Percentiles rank a stretch among this genome's conserved stretches.
Conservation (phyloP, 2,329 filamentous ascomycete genomes). For the Monosporascus sp. region DNA sequence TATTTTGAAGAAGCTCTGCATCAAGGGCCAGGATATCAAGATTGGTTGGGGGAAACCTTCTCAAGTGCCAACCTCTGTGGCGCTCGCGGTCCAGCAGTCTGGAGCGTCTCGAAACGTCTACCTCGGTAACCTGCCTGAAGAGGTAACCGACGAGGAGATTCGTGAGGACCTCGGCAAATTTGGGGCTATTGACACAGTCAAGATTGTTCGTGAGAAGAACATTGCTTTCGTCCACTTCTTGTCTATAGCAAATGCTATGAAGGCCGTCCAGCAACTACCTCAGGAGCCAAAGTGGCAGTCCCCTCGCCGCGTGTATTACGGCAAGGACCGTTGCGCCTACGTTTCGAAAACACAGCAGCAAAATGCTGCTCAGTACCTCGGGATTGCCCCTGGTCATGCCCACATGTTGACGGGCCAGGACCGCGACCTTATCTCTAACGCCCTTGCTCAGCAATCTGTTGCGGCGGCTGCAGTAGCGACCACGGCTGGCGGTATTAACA, state of each 20-base stretch:
- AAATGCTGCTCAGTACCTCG: conserved; percentile 95
- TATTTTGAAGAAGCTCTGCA: conserved; percentile 98
- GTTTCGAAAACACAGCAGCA: conserved; percentile 99
- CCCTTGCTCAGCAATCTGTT: conserved; percentile 93
- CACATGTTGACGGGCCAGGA: conserved; percentile 95
- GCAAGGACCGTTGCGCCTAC: conserved; percentile 96
- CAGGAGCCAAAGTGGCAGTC: conserved; percentile 97
- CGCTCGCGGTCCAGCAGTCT: conserved; percentile 95
- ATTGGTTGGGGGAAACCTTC: conserved; percentile 99
- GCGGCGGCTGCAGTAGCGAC: conserved; percentile 95
- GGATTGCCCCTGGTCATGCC: conserved; percentile 92
- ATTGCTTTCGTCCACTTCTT: conserved; percentile 98
- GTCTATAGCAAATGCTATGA: conserved; percentile 93
- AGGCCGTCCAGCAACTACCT: conserved; percentile 91
- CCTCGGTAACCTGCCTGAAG: conserved; percentile 86
- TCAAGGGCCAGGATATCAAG: conserved; percentile 98
- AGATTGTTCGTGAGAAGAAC: conserved; percentile 95
- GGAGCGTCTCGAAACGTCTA: conserved; percentile 97
- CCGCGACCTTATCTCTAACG: conserved; percentile 92
- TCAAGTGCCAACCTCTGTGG: conserved; percentile 93
- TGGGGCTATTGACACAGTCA: conserved; percentile 92
- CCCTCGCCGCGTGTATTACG: conserved; percentile 93
- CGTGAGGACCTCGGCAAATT: conserved; percentile 95
- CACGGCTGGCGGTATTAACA: conserved; percentile 93
- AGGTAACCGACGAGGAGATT: conserved; percentile 84